phyloP scores from a whole-genome alignment of 257 asterid species.

The Gardenia jasminoides region DNA sequence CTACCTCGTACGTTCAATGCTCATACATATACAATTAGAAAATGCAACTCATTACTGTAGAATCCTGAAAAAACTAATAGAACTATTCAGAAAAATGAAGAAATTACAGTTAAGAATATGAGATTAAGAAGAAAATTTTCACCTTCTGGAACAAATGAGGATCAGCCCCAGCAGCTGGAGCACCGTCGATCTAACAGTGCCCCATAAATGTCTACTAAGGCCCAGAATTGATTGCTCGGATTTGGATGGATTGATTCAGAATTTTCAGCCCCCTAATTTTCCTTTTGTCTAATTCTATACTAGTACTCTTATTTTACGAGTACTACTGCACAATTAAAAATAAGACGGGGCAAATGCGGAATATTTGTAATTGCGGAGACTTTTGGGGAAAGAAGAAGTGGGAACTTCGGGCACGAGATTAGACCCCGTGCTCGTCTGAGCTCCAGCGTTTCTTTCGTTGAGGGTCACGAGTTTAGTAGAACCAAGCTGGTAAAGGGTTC shows the following conservation, averaged over 20 bases:
- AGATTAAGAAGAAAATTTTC: no score
- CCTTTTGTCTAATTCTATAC: no score
- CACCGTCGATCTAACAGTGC: slow-evolving; percentile 3
- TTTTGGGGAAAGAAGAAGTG: background rate
- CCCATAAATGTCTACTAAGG: background rate
- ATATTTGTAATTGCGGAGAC: background rate
- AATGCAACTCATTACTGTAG: background rate
- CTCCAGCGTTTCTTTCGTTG: background rate
- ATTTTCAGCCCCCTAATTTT: background rate
- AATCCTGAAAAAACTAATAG: background rate
- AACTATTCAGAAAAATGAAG: background rate
- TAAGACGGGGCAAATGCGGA: no score
- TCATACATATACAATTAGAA: background rate
- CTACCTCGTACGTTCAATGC: background rate
- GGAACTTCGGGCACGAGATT: background rate
- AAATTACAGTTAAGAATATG: background rate
- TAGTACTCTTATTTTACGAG: no score
- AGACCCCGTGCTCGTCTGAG: background rate
- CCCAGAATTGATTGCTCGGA: background rate
- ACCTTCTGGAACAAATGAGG: background rate
- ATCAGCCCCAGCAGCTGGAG: background rate
- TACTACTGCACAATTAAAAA: no score
- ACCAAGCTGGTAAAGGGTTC: background rate
- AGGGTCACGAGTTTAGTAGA: background rate
- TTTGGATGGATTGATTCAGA: background rate